Conservation (phyloP, 2,329 filamentous ascomycete genomes). For the Fusarium nematophilum region DNA sequence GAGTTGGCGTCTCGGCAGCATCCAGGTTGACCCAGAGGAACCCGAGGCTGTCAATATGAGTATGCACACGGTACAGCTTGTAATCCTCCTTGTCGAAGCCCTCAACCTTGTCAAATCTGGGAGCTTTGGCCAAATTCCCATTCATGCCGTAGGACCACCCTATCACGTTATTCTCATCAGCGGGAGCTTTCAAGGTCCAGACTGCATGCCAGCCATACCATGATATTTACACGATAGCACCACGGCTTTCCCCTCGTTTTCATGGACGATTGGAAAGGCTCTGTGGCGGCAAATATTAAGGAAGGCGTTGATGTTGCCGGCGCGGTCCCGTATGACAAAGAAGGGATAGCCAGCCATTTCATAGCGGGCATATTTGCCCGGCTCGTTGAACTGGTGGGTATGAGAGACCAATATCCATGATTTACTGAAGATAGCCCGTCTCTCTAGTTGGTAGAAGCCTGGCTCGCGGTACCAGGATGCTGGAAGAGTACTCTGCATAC, state of each 20-base stretch:
- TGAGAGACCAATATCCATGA: slow-evolving; percentile 66
- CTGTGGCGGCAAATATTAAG: slow-evolving; percentile 71
- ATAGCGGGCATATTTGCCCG: slow-evolving; percentile 66
- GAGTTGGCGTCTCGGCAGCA: slow-evolving; percentile 52
- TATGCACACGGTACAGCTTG: slow-evolving; percentile 63
- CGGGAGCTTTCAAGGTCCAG: background rate
- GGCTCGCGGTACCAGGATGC: slow-evolving; percentile 60
- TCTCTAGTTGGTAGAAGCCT: slow-evolving; percentile 65
- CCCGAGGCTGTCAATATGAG: slow-evolving; percentile 61
- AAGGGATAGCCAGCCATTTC: slow-evolving; percentile 66
- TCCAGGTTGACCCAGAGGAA: slow-evolving; percentile 70
- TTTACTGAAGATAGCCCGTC: slow-evolving; percentile 65
- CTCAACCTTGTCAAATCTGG: slow-evolving; percentile 64
- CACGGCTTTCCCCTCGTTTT: slow-evolving; percentile 59
- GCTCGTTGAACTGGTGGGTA: slow-evolving; percentile 58
- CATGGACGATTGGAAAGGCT: slow-evolving; percentile 66
- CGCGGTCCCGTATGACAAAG: slow-evolving; percentile 60
- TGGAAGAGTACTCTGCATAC: slow-evolving; percentile 49
- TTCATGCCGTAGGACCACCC: slow-evolving; percentile 67
- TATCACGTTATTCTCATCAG: background rate
- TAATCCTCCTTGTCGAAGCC: slow-evolving; percentile 67
- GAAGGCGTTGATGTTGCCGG: slow-evolving; percentile 66
- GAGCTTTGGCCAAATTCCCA: slow-evolving; percentile 68
- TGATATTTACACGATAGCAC: slow-evolving; percentile 70
- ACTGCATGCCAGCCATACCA: slow-evolving; percentile 45